Evolutionary conservation across 2,329 filamentous ascomycete genomes (phyloP).

Genomic region (Colletotrichum sp.): DNA sequence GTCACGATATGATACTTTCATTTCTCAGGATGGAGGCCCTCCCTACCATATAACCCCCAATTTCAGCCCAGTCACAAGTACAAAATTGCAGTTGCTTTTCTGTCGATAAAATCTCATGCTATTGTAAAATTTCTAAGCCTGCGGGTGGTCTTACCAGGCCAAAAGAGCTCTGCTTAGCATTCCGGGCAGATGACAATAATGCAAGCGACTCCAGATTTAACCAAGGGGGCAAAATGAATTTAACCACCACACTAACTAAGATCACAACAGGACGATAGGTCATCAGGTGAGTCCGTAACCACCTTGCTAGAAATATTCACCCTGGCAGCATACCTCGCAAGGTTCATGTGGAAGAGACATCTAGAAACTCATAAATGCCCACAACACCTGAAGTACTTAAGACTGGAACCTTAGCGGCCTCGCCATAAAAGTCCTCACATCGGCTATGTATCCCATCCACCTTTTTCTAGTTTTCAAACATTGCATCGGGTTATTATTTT

Average conservation of each 20-base stretch:
- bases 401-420: fast-evolving
- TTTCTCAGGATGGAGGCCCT: not conserved
- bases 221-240: not conserved
- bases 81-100: not conserved
- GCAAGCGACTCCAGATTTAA: not conserved
- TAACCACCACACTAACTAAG: not conserved
- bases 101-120: not conserved
- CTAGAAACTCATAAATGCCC: not conserved
- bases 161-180: not conserved
- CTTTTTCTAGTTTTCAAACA: not conserved
- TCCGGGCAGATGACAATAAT: not conserved
- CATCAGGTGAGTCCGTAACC: not conserved
- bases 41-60: not conserved
- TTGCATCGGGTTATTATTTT: not conserved
- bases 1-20: not conserved
- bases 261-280: not conserved
- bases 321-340: not conserved
- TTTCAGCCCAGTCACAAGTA: not conserved
- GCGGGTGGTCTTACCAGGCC: not conserved
- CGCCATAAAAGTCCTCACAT: too few relatives aligned
- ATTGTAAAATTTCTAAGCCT: not conserved
- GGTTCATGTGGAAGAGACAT: not conserved
- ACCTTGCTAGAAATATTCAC: not conserved
- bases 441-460: not conserved
- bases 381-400: not conserved